Conservation (phyloP, 495 filamentous ascomycete species). For the Penicillium lagena region DNA sequence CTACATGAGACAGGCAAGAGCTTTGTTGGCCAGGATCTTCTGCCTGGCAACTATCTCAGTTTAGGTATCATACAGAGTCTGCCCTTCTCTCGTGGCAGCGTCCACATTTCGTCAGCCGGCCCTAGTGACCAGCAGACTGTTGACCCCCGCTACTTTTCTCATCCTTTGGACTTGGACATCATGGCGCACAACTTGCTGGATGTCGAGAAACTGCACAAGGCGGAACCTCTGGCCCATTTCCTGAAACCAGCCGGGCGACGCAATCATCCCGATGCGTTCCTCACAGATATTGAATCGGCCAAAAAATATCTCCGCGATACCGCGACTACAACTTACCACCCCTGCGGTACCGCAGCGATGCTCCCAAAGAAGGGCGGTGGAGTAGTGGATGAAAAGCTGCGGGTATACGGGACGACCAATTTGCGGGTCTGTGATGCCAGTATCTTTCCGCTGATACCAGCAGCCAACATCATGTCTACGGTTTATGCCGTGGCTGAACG, state of each 20-base stretch:
- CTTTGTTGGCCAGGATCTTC: conserved; percentile 4
- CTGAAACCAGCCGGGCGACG: conserved; percentile 7
- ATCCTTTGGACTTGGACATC: conserved; percentile 31
- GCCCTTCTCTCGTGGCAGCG: conserved; percentile 9
- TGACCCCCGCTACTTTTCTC: conserved; percentile 10
- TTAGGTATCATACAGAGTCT: conserved; percentile 11
- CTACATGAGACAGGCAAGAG: conserved; percentile 2
- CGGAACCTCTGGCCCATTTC: conserved; percentile 4
- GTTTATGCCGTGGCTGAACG: conserved; percentile 51
- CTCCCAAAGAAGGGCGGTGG: conserved; percentile 44
- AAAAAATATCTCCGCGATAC: conserved; percentile 10
- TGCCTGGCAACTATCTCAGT: conserved; percentile 10
- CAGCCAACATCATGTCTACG: conserved; percentile 36
- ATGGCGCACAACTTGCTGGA: conserved; percentile 31
- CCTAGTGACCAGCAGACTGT: conserved; percentile 5
- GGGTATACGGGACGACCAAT: conserved; percentile 34
- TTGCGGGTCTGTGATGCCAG: conserved; percentile 42
- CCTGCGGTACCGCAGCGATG: conserved; percentile 41
- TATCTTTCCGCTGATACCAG: conserved; percentile 44
- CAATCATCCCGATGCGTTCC: conserved; percentile 1
- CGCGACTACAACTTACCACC: conserved; percentile 23
- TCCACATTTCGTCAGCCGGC: conserved; percentile 6
- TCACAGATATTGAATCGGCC: conserved; percentile 9
- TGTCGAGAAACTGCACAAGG: conserved; percentile 1
- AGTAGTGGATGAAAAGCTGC: conserved; percentile 31